These are phyloP conservation scores for Pseudogymnoascus sp. DNA, from an alignment of 2,329 filamentous ascomycete genomes.

Conservation along the genomic window DNA sequence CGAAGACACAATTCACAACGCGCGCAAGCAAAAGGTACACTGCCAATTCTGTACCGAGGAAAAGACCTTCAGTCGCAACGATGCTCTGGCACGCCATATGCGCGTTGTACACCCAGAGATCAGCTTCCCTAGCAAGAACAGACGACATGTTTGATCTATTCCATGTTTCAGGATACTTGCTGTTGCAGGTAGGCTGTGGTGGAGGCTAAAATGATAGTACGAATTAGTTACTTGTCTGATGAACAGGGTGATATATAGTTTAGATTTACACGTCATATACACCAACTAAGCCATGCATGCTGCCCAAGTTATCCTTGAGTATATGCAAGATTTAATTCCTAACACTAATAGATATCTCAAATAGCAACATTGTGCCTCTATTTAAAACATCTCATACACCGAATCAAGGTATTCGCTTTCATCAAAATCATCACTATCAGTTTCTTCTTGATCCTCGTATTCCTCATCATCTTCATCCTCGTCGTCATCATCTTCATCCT, in stretches of 20 bases:
- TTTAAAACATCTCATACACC: not conserved
- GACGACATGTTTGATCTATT: constrained; percentile 23
- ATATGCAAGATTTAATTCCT: too few species aligned
- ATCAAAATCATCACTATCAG: not conserved
- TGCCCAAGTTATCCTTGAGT: too few species aligned
- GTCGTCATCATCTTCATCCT: too few species aligned
- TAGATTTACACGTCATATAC: too few species aligned
- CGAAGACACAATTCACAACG: constrained; percentile 96
- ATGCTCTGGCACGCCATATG: constrained; percentile 90
- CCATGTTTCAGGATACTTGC: constrained; percentile 4
- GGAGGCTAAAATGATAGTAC: too few species aligned
- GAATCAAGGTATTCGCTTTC: not conserved
- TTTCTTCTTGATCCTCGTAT: not conserved
- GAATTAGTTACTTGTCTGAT: too few species aligned
- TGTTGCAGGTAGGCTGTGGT: too few species aligned
- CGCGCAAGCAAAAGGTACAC: constrained; percentile 75
- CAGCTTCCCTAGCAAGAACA: constrained; percentile 62
- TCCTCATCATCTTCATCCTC: too few species aligned
- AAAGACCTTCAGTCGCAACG: constrained; percentile 92
- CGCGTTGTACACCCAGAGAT: constrained; percentile 87
- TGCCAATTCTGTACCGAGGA: constrained; percentile 91
- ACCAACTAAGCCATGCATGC: too few species aligned
- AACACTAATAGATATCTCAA: not conserved
- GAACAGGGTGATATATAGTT: too few species aligned
- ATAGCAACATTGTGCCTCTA: not conserved